Base-by-base conservation (phyloP, 805 yeast genomes). In the Yarrowia keelungensis region DNA sequence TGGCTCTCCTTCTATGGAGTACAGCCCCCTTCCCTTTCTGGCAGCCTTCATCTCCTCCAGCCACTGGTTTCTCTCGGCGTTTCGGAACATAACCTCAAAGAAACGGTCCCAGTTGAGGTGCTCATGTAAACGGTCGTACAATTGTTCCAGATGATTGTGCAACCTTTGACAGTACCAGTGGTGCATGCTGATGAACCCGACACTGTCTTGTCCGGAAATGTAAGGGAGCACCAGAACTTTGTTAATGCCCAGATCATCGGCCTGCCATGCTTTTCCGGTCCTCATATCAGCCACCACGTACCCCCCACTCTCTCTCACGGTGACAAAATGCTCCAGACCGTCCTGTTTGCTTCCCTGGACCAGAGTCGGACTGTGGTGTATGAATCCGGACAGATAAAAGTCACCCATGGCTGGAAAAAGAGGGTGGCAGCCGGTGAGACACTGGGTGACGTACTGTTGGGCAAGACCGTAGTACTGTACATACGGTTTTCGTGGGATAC, bases 301-400 rank as follows among this genome's bases (percentile, higher is more conserved):
- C n/a, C 47, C 47, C 10, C 12, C 47, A n/a, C 22, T 8, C n/a
- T n/a, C 8, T n/a, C 47, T 5, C 10, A 43, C 22, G 5, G 47
- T 43, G 22, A 43, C 47, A n/a, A n/a, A 43, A 19, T 43, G 47
- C 9, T 43, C 22, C 47, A 43, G 47, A 43, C 47, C 47, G 22
- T 8, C 22, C 11, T 43, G 12, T 16, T 43, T 43, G 47, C 47
- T 43, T 15, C 47, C 47, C 22, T 43, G 47, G 8, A 43, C 22
- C 12, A 43, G 47, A 8, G 47, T 16, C 12, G n/a, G 47, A n/a
- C 12, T 8, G 19, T 8, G 12, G 22, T n/a, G 7, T 8, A 5
- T n/a, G 7, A 8, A 14, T n/a, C 15, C 43, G 14, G n/a, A 19
- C 12, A n/a, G 22, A n/a, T 11, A 8, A 8, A 43, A n/a, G 11